Evolutionary conservation across 2,329 filamentous ascomycete species (phyloP), one percentile per base, ranked within the genome.

Genomic region (Huntiella savannae): DNA sequence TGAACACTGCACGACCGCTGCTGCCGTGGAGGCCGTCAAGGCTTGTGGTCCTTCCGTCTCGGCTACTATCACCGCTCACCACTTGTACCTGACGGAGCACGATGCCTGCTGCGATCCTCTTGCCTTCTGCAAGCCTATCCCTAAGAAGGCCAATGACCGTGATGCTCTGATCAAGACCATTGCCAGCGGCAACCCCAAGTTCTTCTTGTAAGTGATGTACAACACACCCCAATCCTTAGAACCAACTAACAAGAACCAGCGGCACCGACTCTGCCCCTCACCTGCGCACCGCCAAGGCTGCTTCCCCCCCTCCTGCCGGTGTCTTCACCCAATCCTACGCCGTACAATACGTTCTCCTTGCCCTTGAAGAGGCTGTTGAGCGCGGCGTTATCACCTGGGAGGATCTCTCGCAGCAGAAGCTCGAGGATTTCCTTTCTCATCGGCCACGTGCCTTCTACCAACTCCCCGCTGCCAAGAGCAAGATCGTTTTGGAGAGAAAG

Each of bases 1-100:
- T 40, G 83, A 95, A 65, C 87, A 95, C 64, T 92, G 84, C 67
- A 87, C 85, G 8, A 92, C 85, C 1, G 77, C 76, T 1, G 83
- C 81, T 1, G 87, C 86, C 0, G 68, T 94, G 4, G 74, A 81
- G 52, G 78, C 84, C 1, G 87, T 95, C 33, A 70, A 72, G 52
- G 66, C 73, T 11, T 92, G 85, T 56, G 84, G 85, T 0, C 72
- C 78, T 13, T 82, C 73, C 3, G 88, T 95, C 17, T 79, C 73
- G 0, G 69, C 71, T 3, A 88, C 82, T 7, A 85, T 93, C 53
- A 94, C 86, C 0, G 82, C 84, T 2, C 86, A 94, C 57, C 86
- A 94, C 56, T 67, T 93, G 16, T 85, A 75, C 53, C 69, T 95
- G 32, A 84, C 80, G 10, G 76, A 83, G 12, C 80, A 91, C 55